A percentile compares a stretch with the other conserved stretches of the same genome.
Conservation (phyloP, 1,139 yeast species). For the Pichia sp. region DNA sequence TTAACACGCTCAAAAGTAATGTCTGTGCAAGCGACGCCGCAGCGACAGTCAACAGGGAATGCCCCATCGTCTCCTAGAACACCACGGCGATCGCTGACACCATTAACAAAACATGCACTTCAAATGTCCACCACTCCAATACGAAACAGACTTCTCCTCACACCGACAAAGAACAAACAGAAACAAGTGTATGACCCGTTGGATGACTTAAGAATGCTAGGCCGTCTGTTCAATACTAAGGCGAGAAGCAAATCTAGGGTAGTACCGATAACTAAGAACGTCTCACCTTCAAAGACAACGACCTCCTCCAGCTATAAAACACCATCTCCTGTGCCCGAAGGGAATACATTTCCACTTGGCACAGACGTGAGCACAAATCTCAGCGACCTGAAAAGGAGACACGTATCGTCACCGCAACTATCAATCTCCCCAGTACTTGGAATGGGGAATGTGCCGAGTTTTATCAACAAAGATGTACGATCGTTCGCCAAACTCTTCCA, state of each 20-base stretch:
- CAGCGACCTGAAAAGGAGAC: not conserved
- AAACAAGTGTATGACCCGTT: slow-evolving; percentile 30
- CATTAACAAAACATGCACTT: slow-evolving; percentile 28
- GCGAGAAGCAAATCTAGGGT: not conserved
- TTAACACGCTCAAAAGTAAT: not conserved
- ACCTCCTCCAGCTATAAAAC: not conserved
- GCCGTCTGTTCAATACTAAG: slow-evolving; percentile 24
- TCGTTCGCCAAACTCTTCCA: slow-evolving; percentile 8
- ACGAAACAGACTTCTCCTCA: slow-evolving; percentile 27
- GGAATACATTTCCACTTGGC: not conserved
- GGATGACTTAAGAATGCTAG: slow-evolving; percentile 29
- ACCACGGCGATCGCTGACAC: slow-evolving; percentile 28
- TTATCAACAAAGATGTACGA: slow-evolving; percentile 14
- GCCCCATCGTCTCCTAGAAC: slow-evolving; percentile 15
- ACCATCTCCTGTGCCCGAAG: not conserved
- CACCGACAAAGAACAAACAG: slow-evolving; percentile 25
- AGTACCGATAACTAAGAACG: not conserved
- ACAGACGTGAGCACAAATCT: not conserved
- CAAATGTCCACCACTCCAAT: slow-evolving; percentile 31
- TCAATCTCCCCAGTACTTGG: slow-evolving; percentile 2
- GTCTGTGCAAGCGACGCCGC: slow-evolving; percentile 13
- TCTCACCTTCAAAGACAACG: not conserved
- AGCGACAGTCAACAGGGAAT: slow-evolving; percentile 1
- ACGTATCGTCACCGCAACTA: not conserved
- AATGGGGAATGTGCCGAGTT: slow-evolving; percentile 11